Percentiles rank a stretch among this genome's conserved stretches.
These are phyloP conservation scores for Vaccinium corymbosum DNA, from an alignment of 148 eudicot genomes.

Conservation along the genomic window DNA sequence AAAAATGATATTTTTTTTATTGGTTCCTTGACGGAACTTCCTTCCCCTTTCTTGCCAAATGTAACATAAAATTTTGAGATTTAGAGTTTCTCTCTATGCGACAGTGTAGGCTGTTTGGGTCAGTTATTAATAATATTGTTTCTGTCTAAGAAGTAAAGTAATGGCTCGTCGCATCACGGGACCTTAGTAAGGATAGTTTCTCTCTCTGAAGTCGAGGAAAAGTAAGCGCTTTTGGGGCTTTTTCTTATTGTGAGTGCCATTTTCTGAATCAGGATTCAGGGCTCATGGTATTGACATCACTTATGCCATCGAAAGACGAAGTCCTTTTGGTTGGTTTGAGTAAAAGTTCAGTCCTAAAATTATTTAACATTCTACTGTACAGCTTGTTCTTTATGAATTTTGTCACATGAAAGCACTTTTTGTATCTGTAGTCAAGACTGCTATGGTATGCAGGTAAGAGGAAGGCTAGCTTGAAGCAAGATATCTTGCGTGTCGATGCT, in stretches of 20 bases:
- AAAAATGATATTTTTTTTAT: no score
- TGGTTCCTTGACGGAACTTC: no score
- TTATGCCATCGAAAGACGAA: background rate
- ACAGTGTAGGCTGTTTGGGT: no score
- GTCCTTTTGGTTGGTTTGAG: background rate
- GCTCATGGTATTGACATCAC: background rate
- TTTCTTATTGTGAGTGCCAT: background rate
- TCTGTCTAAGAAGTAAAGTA: background rate
- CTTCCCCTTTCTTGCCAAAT: background rate
- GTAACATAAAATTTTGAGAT: no score
- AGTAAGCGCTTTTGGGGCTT: background rate
- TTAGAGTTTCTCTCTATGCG: no score
- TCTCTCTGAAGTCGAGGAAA: background rate
- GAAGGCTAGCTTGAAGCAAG: background rate
- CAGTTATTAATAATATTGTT: no score
- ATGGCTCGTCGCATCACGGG: background rate
- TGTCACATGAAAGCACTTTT: background rate
- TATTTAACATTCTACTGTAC: background rate
- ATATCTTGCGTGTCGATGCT: background rate
- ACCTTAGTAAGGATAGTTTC: background rate
- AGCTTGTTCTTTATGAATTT: background rate
- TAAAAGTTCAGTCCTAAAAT: background rate
- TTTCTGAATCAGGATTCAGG: background rate
- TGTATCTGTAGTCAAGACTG: background rate
- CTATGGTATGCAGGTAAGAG: background rate